A percentile compares a stretch with the other conserved stretches of the same genome.
These are phyloP conservation scores for Stromatinia cepivora DNA, from an alignment of 2,329 filamentous ascomycete species.

Conservation along the genomic window DNA sequence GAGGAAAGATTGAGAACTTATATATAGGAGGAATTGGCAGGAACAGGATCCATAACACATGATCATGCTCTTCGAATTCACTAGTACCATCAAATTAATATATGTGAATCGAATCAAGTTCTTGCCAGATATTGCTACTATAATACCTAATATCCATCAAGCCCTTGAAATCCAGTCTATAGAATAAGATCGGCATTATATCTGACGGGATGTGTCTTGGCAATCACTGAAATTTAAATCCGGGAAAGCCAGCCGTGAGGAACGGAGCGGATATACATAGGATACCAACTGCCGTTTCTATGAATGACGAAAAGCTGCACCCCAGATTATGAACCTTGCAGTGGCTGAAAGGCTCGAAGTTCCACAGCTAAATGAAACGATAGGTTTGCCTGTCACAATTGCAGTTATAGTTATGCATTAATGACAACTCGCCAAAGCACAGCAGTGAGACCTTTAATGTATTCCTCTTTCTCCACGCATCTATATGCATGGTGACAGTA, in stretches of 20 bases:
- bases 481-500: neutral
- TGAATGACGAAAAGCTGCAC: neutral
- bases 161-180: too few relatives aligned
- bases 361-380: neutral
- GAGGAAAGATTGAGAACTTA: neutral
- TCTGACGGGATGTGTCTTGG: neutral
- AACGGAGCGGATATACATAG: neutral
- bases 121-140: neutral
- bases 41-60: neutral
- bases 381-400: neutral
- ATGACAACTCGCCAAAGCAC: neutral
- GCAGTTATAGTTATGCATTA: too few relatives aligned
- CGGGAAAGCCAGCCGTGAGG: neutral
- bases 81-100: neutral
- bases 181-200: neutral
- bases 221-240: neutral
- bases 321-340: constrained; percentile 1
- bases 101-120: neutral
- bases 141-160: neutral
- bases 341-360: neutral
- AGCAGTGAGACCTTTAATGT: neutral
- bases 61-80: neutral
- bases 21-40: neutral
- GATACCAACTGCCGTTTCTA: neutral
- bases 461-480: neutral